Evolutionary conservation across 495 filamentous ascomycete species (phyloP).

Genomic region (Thermothielavioides terrestris): DNA sequence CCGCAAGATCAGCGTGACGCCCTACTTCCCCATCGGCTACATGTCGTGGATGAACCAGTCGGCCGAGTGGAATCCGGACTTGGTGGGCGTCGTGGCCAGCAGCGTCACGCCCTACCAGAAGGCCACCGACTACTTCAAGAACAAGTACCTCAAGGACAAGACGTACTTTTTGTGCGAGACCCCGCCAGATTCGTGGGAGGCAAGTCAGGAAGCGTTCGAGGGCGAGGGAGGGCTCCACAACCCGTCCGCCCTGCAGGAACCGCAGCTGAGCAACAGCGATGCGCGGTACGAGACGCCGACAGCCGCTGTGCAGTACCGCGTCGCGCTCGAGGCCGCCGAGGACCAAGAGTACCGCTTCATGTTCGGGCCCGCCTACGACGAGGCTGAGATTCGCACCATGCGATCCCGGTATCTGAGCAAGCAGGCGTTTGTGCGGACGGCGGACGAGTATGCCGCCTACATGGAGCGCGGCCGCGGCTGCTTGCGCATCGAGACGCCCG

Average conservation of each 20-base stretch:
- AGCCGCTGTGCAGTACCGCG: constrained; percentile 45
- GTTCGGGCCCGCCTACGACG: constrained; percentile 46
- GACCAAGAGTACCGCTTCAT: constrained; percentile 44
- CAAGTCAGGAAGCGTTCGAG: constrained; percentile 43
- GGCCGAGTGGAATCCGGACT: constrained; percentile 39
- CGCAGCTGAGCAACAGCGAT: constrained; percentile 34
- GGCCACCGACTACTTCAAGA: constrained; percentile 48
- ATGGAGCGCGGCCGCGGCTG: constrained; percentile 42
- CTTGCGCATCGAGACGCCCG: constrained; percentile 44
- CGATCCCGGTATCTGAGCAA: constrained; percentile 42
- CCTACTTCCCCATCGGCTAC: constrained; percentile 50
- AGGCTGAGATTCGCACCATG: constrained; percentile 41
- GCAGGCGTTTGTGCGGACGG: constrained; percentile 36
- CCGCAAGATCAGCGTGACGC: constrained; percentile 44
- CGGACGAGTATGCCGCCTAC: constrained; percentile 40
- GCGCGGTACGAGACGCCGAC: constrained; percentile 49
- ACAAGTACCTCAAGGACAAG: constrained; percentile 49
- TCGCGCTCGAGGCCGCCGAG: constrained; percentile 31
- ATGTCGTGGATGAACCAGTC: constrained; percentile 56
- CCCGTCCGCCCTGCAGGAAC: constrained; percentile 33
- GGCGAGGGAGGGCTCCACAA: constrained; percentile 49
- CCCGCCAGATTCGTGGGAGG: constrained; percentile 42
- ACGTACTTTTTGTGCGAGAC: constrained; percentile 50
- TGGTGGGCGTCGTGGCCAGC: constrained; percentile 41
- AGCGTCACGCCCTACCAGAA: constrained; percentile 50